Evolutionary conservation across 2,329 filamentous ascomycete species (phyloP).

Genomic region (Hortaea werneckii): DNA sequence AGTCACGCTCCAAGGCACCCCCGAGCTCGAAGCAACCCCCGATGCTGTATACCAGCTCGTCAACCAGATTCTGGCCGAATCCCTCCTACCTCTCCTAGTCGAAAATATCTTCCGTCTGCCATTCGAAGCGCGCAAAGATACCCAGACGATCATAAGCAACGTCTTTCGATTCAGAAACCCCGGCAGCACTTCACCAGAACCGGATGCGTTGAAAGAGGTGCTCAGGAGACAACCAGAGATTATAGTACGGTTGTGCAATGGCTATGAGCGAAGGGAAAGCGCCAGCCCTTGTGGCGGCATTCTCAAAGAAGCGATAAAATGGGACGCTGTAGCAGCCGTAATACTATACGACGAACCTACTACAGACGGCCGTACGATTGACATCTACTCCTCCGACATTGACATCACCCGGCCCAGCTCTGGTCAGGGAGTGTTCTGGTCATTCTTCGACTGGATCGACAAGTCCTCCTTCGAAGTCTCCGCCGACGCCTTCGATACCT

Average conservation of each 20-base stretch:
- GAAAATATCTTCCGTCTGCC: constrained; percentile 73
- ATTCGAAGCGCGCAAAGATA: constrained; percentile 93
- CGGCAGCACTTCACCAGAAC: constrained; percentile 56
- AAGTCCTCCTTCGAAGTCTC: constrained; percentile 93
- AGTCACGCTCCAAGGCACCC: constrained; percentile 81
- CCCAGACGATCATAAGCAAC: constrained; percentile 90
- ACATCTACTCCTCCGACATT: constrained; percentile 49
- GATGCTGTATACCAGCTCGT: constrained; percentile 84
- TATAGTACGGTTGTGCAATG: constrained; percentile 75
- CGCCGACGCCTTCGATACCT: constrained; percentile 95
- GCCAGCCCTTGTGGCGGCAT: constrained; percentile 86
- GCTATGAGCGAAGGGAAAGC: constrained; percentile 83
- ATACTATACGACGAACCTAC: constrained; percentile 86
- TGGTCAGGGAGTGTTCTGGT: constrained; percentile 86
- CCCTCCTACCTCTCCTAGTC: constrained; percentile 76
- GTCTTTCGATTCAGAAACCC: constrained; percentile 80
- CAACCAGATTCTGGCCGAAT: constrained; percentile 74
- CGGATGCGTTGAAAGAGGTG: constrained; percentile 79
- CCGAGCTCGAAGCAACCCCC: constrained; percentile 76
- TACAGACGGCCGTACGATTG: constrained; percentile 61
- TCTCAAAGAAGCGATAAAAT: constrained; percentile 79
- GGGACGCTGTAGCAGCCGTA: constrained; percentile 79
- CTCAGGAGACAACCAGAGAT: constrained; percentile 79
- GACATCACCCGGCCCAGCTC: constrained; percentile 65
- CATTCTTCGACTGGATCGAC: constrained; percentile 95